A percentile compares a stretch with the other conserved stretches of the same genome.
Evolutionary conservation across 2,329 filamentous ascomycete species (phyloP).

Genomic region (Fusarium sp.): DNA sequence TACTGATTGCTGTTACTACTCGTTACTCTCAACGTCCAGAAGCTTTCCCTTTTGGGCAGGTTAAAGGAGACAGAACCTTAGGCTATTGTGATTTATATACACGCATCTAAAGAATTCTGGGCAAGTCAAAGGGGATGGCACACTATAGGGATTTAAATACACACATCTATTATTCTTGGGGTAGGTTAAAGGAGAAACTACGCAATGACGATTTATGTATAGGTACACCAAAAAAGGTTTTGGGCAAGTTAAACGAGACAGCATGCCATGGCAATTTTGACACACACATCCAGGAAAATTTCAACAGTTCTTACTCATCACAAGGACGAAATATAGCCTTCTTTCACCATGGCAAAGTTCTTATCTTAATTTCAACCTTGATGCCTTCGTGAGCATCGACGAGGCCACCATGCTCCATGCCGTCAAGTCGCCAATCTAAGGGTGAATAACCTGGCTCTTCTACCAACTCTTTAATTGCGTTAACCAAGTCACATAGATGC

Average conservation of each 20-base stretch:
- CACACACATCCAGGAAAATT: background rate
- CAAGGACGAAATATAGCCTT: background rate
- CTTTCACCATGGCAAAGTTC: background rate
- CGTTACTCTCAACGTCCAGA: conserved; percentile 18
- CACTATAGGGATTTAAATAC: background rate
- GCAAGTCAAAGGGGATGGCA: background rate
- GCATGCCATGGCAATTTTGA: background rate
- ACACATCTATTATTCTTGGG: background rate
- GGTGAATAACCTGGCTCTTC: conserved; percentile 3
- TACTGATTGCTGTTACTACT: background rate
- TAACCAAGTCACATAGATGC: conserved; percentile 5
- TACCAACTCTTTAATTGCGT: conserved; percentile 4
- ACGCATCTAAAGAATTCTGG: background rate
- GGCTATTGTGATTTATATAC: background rate
- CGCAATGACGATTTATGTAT: background rate
- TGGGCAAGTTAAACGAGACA: background rate
- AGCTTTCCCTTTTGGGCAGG: conserved; percentile 38
- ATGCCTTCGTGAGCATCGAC: background rate
- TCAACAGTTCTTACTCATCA: background rate
- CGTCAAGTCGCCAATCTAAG: conserved; percentile 7
- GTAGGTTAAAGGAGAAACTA: background rate
- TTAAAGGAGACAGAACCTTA: conserved; percentile 10
- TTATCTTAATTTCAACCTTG: background rate
- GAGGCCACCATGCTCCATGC: background rate
- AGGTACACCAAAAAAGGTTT: background rate